Conservation (phyloP, 495 filamentous ascomycete genomes). For the Xylaria flabelliformis region DNA sequence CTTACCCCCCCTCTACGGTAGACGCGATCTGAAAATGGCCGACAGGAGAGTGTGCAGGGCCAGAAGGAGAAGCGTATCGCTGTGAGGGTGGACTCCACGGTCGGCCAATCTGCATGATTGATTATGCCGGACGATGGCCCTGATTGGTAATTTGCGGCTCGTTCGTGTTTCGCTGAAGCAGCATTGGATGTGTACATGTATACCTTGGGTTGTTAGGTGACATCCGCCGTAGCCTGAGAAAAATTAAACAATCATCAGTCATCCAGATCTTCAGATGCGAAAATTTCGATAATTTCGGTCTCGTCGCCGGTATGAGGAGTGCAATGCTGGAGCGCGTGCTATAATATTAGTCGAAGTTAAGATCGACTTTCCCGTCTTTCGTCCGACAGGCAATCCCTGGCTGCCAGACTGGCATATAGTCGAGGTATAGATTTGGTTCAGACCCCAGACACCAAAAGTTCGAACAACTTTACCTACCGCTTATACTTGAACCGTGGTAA, state of each 20-base stretch:
- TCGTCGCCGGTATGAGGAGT: neutral
- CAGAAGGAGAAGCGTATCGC: slow-evolving; percentile 31
- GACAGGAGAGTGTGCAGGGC: slow-evolving; percentile 22
- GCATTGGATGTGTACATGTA: slow-evolving; percentile 38
- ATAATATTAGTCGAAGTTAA: slow-evolving; percentile 18
- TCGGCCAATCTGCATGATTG: slow-evolving; percentile 40
- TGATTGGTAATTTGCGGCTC: slow-evolving; percentile 40
- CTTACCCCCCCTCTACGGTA: slow-evolving; percentile 8
- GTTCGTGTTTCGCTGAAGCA: slow-evolving; percentile 34
- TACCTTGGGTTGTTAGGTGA: slow-evolving; percentile 39
- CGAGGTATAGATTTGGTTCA: slow-evolving; percentile 4
- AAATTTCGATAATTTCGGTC: slow-evolving; percentile 14
- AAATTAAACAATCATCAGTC: slow-evolving; percentile 43
- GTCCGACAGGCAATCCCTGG: slow-evolving; percentile 11
- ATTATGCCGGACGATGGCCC: slow-evolving; percentile 39
- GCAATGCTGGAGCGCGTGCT: neutral
- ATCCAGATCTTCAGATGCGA: slow-evolving; percentile 28
- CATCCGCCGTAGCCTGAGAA: slow-evolving; percentile 45
- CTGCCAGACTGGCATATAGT: neutral
- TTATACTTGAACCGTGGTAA: neutral
- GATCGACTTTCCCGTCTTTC: slow-evolving; percentile 18
- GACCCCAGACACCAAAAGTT: neutral
- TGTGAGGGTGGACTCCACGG: slow-evolving; percentile 36
- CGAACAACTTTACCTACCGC: slow-evolving; percentile 5
- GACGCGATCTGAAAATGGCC: slow-evolving; percentile 26